phyloP scores from a whole-genome alignment of 768 basidiomycete genomes.

The Phanerodontia chrysosporium region DNA sequence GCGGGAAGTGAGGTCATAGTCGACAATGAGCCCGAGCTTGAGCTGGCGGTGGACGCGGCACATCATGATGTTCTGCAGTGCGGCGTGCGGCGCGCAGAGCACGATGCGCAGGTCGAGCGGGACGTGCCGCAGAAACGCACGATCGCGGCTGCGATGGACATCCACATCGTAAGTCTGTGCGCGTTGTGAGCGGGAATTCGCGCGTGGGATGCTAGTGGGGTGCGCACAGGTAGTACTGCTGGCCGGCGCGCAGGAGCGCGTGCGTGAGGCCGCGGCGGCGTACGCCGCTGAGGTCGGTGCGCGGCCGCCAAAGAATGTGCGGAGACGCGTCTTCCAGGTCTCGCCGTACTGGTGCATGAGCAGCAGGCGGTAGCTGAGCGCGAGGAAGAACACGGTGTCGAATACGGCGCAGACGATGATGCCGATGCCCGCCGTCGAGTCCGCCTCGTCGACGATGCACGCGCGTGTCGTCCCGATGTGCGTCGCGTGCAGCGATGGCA shows the following conservation, averaged over 20 bases:
- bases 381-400: neutral
- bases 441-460: neutral
- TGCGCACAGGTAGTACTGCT: neutral
- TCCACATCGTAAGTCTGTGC: slow-evolving; percentile 1
- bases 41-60: slow-evolving; percentile 6
- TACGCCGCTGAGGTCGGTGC: neutral
- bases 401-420: neutral
- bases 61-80: slow-evolving; percentile 5
- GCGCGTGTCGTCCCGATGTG: neutral
- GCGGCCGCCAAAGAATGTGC: neutral
- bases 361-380: neutral
- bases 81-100: neutral
- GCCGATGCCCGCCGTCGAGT: neutral
- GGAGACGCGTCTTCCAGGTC: neutral
- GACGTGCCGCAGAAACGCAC: neutral
- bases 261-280: neutral
- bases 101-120: slow-evolving; percentile 1
- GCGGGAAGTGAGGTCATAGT: neutral
- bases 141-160: neutral
- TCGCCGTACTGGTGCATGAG: neutral
- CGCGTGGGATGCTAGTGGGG: neutral
- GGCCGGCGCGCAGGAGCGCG: neutral
- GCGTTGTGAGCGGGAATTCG: neutral
- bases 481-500: neutral
- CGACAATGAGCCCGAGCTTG: slow-evolving; percentile 5